These are phyloP conservation scores for Apium graveolens DNA, from an alignment of 129 eudicot species.

Conservation along the genomic window DNA sequence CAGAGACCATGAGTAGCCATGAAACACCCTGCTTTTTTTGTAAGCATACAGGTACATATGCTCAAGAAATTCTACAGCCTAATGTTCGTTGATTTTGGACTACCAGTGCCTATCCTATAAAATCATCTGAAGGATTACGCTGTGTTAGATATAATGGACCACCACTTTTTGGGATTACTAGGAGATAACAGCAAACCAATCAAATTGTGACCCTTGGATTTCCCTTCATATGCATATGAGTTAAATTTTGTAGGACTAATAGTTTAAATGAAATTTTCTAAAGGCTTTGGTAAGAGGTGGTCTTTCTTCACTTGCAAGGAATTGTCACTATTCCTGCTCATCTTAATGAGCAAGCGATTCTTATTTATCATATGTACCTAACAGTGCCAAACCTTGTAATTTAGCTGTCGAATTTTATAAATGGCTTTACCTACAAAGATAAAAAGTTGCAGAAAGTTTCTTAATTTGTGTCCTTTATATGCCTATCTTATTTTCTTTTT, in stretches of 20 bases:
- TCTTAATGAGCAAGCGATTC: constrained; percentile 4
- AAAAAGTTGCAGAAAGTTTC: background rate
- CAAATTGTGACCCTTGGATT: constrained; percentile 2
- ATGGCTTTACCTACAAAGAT: constrained; percentile 6
- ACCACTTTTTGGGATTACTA: background rate
- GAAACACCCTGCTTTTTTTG: background rate
- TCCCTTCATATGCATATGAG: background rate
- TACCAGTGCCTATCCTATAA: background rate
- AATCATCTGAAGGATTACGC: background rate
- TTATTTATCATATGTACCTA: background rate
- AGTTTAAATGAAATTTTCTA: background rate
- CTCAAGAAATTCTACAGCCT: background rate
- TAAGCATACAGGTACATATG: constrained; percentile 10
- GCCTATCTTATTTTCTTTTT: background rate
- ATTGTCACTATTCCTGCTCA: background rate
- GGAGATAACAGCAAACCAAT: background rate
- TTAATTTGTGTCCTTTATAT: background rate
- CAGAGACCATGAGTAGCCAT: background rate
- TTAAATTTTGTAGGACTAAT: background rate
- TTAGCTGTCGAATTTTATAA: background rate
- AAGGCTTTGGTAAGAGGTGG: background rate
- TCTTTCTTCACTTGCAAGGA: constrained; percentile 1
- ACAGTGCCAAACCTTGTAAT: constrained; percentile 1
- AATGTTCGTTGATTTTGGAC: constrained; percentile 1
- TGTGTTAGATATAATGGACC: background rate